Percentiles rank a stretch among this genome's conserved stretches.
Conservation (phyloP, 371 early-diverging fungal species). For the Mortierella sp. region DNA sequence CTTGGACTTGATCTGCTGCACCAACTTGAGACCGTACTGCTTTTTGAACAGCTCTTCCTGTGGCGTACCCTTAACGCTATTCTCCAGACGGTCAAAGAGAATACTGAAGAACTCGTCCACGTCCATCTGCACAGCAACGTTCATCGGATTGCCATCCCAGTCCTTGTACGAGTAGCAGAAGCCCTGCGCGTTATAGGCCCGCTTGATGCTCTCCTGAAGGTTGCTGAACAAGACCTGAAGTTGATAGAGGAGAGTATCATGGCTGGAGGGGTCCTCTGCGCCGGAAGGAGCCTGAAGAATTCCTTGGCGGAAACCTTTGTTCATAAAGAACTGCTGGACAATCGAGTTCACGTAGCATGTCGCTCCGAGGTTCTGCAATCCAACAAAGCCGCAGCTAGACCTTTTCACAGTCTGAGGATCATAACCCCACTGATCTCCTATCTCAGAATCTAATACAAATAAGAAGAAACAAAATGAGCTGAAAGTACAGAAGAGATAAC, state of each 20-base stretch:
- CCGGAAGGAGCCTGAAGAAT: conserved; percentile 56
- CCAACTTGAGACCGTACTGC: conserved; percentile 66
- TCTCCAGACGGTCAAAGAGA: conserved; percentile 67
- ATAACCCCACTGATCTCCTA: conserved; percentile 61
- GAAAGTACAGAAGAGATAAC: neutral
- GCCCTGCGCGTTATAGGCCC: conserved; percentile 59
- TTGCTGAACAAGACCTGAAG: conserved; percentile 62
- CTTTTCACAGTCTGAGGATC: conserved; percentile 59
- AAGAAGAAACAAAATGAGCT: neutral
- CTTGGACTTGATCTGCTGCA: conserved; percentile 69
- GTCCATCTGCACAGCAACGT: conserved; percentile 68
- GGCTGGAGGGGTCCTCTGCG: conserved; percentile 39
- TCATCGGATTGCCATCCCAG: conserved; percentile 64
- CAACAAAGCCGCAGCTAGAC: conserved; percentile 63
- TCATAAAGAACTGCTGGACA: conserved; percentile 73
- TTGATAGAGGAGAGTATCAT: conserved; percentile 61
- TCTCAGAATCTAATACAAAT: conserved; percentile 31
- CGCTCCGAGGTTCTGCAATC: conserved; percentile 68
- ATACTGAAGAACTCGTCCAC: conserved; percentile 69
- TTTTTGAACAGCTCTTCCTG: conserved; percentile 61
- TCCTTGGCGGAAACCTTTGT: conserved; percentile 58
- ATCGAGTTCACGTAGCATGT: conserved; percentile 77
- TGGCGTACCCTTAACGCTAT: conserved; percentile 59
- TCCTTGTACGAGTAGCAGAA: conserved; percentile 66
- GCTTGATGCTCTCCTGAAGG: conserved; percentile 59